phyloP scores from a whole-genome alignment of 805 yeast genomes.

The Spathaspora arborariae region DNA sequence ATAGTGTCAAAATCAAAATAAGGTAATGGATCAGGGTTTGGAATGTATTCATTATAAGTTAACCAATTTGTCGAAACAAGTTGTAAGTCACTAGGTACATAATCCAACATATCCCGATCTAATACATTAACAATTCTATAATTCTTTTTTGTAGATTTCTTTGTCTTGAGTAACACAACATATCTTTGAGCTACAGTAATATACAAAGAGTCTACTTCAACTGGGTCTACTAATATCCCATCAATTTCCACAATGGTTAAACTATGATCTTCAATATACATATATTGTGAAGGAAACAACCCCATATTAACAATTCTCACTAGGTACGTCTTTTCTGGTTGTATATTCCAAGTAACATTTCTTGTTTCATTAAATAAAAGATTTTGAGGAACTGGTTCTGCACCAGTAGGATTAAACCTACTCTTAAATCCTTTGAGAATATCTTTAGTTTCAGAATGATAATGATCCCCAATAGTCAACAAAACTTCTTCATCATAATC shows the following conservation, averaged over 20 bases:
- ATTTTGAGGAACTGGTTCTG: constrained; percentile 92
- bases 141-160: constrained; percentile 53
- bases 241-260: constrained; percentile 88
- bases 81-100: constrained; percentile 56
- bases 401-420: constrained; percentile 90
- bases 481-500: constrained; percentile 78
- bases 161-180: constrained; percentile 73
- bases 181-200: constrained; percentile 92
- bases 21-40: constrained; percentile 30
- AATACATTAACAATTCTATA: constrained; percentile 79
- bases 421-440: constrained; percentile 58
- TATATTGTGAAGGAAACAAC: constrained; percentile 86
- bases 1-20: constrained; percentile 22
- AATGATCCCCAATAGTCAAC: constrained; percentile 81
- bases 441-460: constrained; percentile 58
- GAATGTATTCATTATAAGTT: constrained; percentile 46
- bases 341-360: constrained; percentile 70
- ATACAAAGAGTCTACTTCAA: constrained; percentile 66
- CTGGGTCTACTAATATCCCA: constrained; percentile 80
- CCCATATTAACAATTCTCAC: constrained; percentile 81
- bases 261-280: constrained; percentile 84
- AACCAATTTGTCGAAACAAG: constrained; percentile 76
- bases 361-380: constrained; percentile 78
- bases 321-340: constrained; percentile 83
- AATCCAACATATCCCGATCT: constrained; percentile 82